phyloP scores from a whole-genome alignment of 371 early-diverging fungal species.

The Nosema bombycis region DNA sequence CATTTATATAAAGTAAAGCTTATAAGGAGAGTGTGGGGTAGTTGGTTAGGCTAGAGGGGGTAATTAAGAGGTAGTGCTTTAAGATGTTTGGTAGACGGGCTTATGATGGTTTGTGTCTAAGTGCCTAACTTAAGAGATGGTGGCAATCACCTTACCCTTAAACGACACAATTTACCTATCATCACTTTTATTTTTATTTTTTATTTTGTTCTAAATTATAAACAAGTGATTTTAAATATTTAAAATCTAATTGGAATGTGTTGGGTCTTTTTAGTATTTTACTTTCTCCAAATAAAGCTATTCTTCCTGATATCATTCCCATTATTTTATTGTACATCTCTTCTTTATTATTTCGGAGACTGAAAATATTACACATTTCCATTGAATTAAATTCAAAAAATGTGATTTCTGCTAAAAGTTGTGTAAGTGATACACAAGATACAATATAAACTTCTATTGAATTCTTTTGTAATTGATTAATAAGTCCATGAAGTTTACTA shows the following conservation, averaged over 20 bases:
- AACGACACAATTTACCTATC: too few relatives aligned
- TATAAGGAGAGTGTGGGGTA: too few relatives aligned
- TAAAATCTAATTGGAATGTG: conserved; percentile 11
- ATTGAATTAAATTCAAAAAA: conserved; percentile 32
- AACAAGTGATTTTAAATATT: conserved; percentile 7
- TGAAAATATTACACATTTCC: not conserved
- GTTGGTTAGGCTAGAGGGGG: too few relatives aligned
- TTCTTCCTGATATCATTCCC: conserved; percentile 5
- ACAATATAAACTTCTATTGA: conserved; percentile 17
- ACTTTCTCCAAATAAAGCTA: conserved; percentile 13
- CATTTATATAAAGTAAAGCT: too few relatives aligned
- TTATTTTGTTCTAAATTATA: not conserved
- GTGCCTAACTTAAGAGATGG: too few relatives aligned
- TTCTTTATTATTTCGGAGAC: not conserved
- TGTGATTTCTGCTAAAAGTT: conserved; percentile 32
- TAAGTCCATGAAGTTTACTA: conserved; percentile 21
- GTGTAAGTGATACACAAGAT: not conserved
- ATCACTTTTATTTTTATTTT: not conserved
- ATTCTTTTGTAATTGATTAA: conserved; percentile 27
- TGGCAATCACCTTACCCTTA: too few relatives aligned
- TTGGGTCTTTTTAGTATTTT: not conserved
- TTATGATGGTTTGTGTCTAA: too few relatives aligned
- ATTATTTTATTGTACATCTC: conserved; percentile 11
- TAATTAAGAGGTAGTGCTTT: too few relatives aligned
- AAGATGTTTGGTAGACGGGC: too few relatives aligned